Percentiles rank a stretch among this genome's conserved stretches.
phyloP scores from a whole-genome alignment of 192 early-diverging fungal species.

The Podila epicladia region DNA sequence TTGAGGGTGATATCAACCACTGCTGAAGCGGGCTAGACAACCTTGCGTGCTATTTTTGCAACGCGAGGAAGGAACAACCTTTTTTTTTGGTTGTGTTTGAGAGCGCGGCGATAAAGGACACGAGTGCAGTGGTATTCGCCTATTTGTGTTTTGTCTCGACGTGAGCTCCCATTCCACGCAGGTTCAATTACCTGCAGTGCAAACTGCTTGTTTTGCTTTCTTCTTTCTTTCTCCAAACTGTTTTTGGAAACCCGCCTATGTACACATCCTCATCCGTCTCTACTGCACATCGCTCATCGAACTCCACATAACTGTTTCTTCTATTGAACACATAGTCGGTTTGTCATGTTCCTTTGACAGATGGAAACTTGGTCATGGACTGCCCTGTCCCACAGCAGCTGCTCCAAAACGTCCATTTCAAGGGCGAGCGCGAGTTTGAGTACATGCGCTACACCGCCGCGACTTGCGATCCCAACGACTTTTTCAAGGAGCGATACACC shows the following conservation, averaged over 20 bases:
- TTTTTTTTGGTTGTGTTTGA: too few species aligned
- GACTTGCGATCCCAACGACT: slow-evolving; percentile 76
- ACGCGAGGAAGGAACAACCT: too few species aligned
- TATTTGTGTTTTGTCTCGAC: not conserved
- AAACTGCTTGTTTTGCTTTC: not conserved
- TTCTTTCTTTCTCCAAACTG: not conserved
- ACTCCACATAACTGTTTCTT: not conserved
- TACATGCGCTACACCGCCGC: slow-evolving; percentile 81
- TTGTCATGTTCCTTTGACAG: slow-evolving; percentile 62
- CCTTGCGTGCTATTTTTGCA: too few species aligned
- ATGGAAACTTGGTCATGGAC: slow-evolving; percentile 78
- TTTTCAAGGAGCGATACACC: slow-evolving; percentile 64
- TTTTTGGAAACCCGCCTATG: not conserved
- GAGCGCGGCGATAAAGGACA: too few species aligned
- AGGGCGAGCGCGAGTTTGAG: slow-evolving; percentile 72
- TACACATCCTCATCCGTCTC: not conserved
- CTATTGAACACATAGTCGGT: slow-evolving; percentile 28
- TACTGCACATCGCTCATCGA: slow-evolving; percentile 44
- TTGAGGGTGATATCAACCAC: not conserved
- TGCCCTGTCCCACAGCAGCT: slow-evolving; percentile 70
- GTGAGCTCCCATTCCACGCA: not conserved
- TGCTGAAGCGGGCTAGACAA: not conserved
- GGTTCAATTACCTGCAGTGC: not conserved
- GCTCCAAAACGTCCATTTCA: slow-evolving; percentile 61
- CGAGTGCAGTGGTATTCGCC: too few species aligned